A percentile compares a stretch with the other conserved stretches of the same genome.
phyloP scores from a whole-genome alignment of 768 basidiomycete genomes.

The Candolleomyces aberdarensis region DNA sequence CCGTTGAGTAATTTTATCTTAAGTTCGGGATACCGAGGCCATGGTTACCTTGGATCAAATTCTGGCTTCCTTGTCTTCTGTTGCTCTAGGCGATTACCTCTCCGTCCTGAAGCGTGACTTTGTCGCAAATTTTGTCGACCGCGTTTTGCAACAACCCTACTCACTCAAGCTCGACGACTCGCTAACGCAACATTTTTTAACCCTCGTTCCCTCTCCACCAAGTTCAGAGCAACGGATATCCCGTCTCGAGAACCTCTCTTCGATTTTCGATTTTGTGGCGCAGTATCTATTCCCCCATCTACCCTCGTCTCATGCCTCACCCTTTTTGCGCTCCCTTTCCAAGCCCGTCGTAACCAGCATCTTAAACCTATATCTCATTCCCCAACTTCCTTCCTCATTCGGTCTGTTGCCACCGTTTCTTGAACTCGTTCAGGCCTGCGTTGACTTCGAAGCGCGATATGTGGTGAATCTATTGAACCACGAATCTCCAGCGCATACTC shows the following conservation, averaged over 20 bases:
- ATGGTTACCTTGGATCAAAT: slow-evolving; percentile 50
- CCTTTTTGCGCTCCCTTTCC: slow-evolving; percentile 56
- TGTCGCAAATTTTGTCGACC: slow-evolving; percentile 54
- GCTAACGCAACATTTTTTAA: slow-evolving; percentile 41
- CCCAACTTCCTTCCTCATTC: slow-evolving; percentile 67
- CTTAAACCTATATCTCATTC: slow-evolving; percentile 63
- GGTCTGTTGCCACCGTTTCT: slow-evolving; percentile 61
- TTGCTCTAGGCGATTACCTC: slow-evolving; percentile 54
- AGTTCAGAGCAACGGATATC: slow-evolving; percentile 31
- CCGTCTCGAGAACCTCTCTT: slow-evolving; percentile 55
- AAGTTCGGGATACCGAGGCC: slow-evolving; percentile 58
- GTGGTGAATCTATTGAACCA: slow-evolving; percentile 49
- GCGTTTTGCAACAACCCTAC: slow-evolving; percentile 51
- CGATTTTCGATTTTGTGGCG: slow-evolving; percentile 60
- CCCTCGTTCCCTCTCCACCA: slow-evolving; percentile 43
- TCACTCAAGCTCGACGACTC: slow-evolving; percentile 29
- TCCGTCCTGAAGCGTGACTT: slow-evolving; percentile 65
- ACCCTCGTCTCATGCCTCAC: slow-evolving; percentile 40
- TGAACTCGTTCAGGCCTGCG: slow-evolving; percentile 50
- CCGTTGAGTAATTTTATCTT: neutral
- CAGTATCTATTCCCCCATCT: slow-evolving; percentile 54
- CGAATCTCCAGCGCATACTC: slow-evolving; percentile 44
- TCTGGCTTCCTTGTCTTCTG: slow-evolving; percentile 54
- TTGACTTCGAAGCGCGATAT: slow-evolving; percentile 61
- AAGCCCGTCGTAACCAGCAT: slow-evolving; percentile 59